Evolutionary conservation across 2,329 filamentous ascomycete species (phyloP), one percentile per base, ranked within the genome.

Genomic region (Cylindrodendrum hubeiense): DNA sequence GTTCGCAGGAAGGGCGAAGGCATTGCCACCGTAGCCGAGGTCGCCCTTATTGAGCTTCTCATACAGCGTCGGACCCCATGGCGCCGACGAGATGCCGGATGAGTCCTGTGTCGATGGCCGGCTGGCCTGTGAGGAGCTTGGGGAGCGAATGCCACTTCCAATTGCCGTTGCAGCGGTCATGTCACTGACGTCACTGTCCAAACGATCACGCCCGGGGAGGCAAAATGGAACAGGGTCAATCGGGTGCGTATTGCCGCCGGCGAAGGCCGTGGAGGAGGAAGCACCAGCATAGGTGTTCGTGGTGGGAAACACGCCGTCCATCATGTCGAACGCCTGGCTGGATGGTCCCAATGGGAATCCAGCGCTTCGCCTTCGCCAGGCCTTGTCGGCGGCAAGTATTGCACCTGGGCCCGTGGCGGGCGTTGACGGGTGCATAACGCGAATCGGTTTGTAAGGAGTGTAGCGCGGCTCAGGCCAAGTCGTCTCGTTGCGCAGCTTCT

Each of bases 391-490:
- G n/a, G 84, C 84, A 3, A 89, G 78, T 66, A 80, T 86, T 22
- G 86, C 82, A 34, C 81, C 84, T 3, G 83, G 78, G 0, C 83
- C 80, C 51, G 78, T 80, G 5, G 70, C 71, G 4, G 77, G 76
- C 3, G 75, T 72, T 1, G 81, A 77, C 21, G 82, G 79, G 43
- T 83, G 80, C 84, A 87, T 87, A 33, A 84, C 81, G 7, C 86
- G 82, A 39, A 85, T 80, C 3, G 92, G 88, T 77, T 95, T 97
- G 82, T 97, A 98, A 1, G 90, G 85, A 60, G 90, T 93, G 77
- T 94, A 99, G 21, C 90, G 89, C 21, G 96, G 96, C 71, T 98
- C 94, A 0, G 95, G 95, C 65, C 93, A 86, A 39, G 96, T 94
- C 5, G 95, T 91, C 77, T 99, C 96, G 74, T 97, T 98, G 33